phyloP scores from a whole-genome alignment of 1,284 basidiomycete genomes.

The Malassezia psittaci region DNA sequence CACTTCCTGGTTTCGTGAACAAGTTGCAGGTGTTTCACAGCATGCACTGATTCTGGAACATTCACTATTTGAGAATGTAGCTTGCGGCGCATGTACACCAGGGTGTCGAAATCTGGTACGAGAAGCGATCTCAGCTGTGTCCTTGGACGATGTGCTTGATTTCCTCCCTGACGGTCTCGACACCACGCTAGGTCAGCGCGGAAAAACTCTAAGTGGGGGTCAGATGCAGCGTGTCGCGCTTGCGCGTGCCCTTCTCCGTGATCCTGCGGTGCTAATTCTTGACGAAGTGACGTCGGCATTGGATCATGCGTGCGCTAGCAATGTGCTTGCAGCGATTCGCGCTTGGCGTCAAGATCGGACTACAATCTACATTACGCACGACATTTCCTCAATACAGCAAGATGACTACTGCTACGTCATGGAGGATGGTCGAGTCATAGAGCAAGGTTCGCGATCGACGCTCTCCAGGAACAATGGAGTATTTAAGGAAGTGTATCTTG shows the following conservation, averaged over 20 bases:
- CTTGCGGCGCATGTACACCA: slow-evolving; percentile 54
- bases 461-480: not conserved
- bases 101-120: slow-evolving; percentile 31
- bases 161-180: slow-evolving; percentile 80
- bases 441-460: slow-evolving; percentile 61
- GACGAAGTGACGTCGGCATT: slow-evolving; percentile 95
- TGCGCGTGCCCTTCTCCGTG: slow-evolving; percentile 72
- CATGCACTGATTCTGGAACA: slow-evolving; percentile 70
- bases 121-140: slow-evolving; percentile 64
- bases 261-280: slow-evolving; percentile 81
- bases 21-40: slow-evolving; percentile 68
- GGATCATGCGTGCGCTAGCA: slow-evolving; percentile 72
- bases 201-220: slow-evolving; percentile 74
- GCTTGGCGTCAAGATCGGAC: slow-evolving; percentile 71
- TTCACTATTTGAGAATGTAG: slow-evolving; percentile 78
- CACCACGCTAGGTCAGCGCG: slow-evolving; percentile 61
- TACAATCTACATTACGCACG: slow-evolving; percentile 93
- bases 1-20: slow-evolving; percentile 59
- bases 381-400: slow-evolving; percentile 67
- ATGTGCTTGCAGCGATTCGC: slow-evolving; percentile 81
- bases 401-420: slow-evolving; percentile 87
- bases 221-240: slow-evolving; percentile 87
- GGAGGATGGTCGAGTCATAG: slow-evolving; percentile 66
- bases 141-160: slow-evolving; percentile 71
- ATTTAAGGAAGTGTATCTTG: not conserved